Evolutionary conservation across 169 alveolate species (phyloP).

Genomic region (Plasmodium vivax): DNA sequence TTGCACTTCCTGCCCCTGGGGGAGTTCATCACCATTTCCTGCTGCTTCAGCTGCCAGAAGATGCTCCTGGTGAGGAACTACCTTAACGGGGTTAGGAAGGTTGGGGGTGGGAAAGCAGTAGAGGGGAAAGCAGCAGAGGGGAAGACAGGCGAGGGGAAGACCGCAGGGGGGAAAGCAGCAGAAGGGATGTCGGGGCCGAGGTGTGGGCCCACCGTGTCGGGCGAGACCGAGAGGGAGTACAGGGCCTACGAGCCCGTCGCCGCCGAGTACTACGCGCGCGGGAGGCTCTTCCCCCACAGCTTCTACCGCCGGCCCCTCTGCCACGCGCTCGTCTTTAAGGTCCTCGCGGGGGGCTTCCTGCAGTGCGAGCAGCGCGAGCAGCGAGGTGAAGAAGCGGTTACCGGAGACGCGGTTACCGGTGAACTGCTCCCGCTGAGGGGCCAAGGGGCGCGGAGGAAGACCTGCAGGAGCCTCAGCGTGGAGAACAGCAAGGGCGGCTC

Average conservation of each 20-base stretch:
- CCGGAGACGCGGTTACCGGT: not conserved
- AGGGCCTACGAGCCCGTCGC: slow-evolving; percentile 7
- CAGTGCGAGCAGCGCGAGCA: slow-evolving; percentile 15
- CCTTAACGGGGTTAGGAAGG: not conserved
- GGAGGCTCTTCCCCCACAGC: slow-evolving; percentile 37
- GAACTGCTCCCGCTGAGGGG: not conserved
- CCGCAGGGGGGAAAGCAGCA: not conserved
- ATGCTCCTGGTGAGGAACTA: slow-evolving; percentile 20
- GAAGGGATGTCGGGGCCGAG: not conserved
- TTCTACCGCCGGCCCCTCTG: slow-evolving; percentile 43
- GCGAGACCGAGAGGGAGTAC: not conserved
- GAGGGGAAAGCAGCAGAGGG: not conserved
- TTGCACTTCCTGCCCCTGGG: slow-evolving; percentile 28
- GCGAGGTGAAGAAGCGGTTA: not conserved
- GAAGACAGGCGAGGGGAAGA: not conserved
- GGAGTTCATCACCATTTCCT: slow-evolving; percentile 63
- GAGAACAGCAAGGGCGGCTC: slow-evolving; percentile 3
- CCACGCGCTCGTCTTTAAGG: slow-evolving; percentile 49
- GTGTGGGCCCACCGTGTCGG: not conserved
- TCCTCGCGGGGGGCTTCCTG: slow-evolving; percentile 39
- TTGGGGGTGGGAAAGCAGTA: no score
- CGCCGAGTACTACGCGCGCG: slow-evolving; percentile 22
- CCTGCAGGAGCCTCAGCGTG: slow-evolving; percentile 44
- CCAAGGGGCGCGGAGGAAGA: not conserved
- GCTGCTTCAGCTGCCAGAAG: slow-evolving; percentile 61